Evolutionary conservation across 495 filamentous ascomycete genomes (phyloP).

Genomic region (Penicillium goetzii): DNA sequence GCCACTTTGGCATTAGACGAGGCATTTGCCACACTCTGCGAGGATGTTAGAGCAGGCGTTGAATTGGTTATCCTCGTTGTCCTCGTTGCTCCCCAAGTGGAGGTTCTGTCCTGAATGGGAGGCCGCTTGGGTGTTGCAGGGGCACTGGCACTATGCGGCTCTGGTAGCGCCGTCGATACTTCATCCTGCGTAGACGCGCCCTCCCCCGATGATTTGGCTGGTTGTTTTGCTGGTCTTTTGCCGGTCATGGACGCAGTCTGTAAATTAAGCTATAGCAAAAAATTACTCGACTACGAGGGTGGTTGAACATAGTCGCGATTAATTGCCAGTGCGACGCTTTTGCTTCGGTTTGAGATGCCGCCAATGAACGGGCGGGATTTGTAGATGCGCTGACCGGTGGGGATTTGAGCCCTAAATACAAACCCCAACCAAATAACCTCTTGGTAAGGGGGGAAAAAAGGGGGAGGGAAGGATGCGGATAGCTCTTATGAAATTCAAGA

Average conservation of each 20-base stretch:
- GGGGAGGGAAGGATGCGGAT: not conserved
- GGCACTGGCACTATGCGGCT: constrained; percentile 24
- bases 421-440: constrained; percentile 4
- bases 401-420: constrained; percentile 15
- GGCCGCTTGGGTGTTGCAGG: constrained; percentile 21
- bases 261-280: constrained; percentile 7
- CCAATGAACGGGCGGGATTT: constrained; percentile 27
- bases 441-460: not conserved
- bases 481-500: not conserved
- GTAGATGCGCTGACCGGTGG: constrained; percentile 22
- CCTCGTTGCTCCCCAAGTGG: constrained; percentile 12
- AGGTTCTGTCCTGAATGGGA: constrained; percentile 7
- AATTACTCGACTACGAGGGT: constrained; percentile 15
- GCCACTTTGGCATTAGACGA: constrained; percentile 46
- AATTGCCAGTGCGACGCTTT: constrained; percentile 20
- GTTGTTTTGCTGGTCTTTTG: constrained; percentile 16
- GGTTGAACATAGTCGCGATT: constrained; percentile 6
- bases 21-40: constrained; percentile 6
- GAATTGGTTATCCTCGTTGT: constrained; percentile 3
- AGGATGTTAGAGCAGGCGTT: constrained; percentile 15
- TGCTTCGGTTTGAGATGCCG: constrained; percentile 29
- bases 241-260: constrained; percentile 22
- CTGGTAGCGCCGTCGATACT: constrained; percentile 10
- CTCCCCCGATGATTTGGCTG: constrained; percentile 13
- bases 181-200: constrained; percentile 12